A percentile compares a stretch with the other conserved stretches of the same genome.
These are phyloP conservation scores for Neoscytalidium dimidiatum DNA, from an alignment of 2,329 filamentous ascomycete genomes.

Conservation along the genomic window DNA sequence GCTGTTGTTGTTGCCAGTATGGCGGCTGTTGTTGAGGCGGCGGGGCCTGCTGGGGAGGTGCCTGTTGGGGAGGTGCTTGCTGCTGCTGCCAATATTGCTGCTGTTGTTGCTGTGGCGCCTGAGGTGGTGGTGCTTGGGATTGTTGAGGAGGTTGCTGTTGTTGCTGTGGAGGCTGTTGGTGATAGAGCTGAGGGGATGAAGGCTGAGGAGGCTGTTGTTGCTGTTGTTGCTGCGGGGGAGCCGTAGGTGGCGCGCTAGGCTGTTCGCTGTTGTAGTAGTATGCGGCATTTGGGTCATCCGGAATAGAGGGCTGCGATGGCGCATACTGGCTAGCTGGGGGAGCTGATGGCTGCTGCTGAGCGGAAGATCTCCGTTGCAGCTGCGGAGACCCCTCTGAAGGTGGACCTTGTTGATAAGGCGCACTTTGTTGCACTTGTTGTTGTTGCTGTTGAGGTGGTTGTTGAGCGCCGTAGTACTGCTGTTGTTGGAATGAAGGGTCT, in stretches of 20 bases:
- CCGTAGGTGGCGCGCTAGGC: not conserved
- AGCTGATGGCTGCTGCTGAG: constrained; percentile 34
- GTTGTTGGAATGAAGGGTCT: constrained; percentile 34
- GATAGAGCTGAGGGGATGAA: constrained; percentile 19
- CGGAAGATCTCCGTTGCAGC: constrained; percentile 36
- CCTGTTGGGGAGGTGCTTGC: constrained; percentile 21
- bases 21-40: constrained; percentile 35
- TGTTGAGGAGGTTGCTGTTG: constrained; percentile 26
- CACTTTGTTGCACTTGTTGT: constrained; percentile 30
- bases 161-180: constrained; percentile 25
- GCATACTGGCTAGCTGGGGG: constrained; percentile 34
- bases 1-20: constrained; percentile 28
- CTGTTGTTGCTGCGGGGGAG: constrained; percentile 24
- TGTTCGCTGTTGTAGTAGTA: constrained; percentile 22
- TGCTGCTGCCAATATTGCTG: constrained; percentile 23
- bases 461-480: constrained; percentile 29
- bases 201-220: constrained; percentile 17
- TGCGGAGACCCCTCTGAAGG: constrained; percentile 34
- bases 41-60: constrained; percentile 19
- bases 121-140: constrained; percentile 20
- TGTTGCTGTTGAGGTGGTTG: constrained; percentile 18
- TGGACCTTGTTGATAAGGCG: constrained; percentile 31
- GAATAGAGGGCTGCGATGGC: constrained; percentile 34
- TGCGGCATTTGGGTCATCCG: constrained; percentile 34
- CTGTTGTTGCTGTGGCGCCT: constrained; percentile 19